A percentile compares a stretch with the other conserved stretches of the same genome.
These are phyloP conservation scores for Parastagonospora nodorum DNA, from an alignment of 2,329 filamentous ascomycete species.

Conservation along the genomic window DNA sequence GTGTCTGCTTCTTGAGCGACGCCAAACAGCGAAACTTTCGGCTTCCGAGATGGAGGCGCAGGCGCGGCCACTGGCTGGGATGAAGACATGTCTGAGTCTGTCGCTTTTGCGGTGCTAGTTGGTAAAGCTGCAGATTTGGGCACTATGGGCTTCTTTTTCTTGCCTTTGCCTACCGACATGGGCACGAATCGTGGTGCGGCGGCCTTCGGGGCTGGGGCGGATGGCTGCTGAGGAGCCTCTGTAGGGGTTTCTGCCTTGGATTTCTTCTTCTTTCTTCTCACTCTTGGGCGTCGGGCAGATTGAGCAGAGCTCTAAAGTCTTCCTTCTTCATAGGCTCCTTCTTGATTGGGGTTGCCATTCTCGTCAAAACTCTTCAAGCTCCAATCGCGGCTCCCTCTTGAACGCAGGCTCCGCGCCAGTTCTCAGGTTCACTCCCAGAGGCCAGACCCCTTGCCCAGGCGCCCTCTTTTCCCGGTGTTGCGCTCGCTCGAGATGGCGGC, in stretches of 20 bases:
- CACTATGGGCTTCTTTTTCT: slow-evolving; percentile 49
- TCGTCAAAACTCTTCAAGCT: slow-evolving; percentile 40
- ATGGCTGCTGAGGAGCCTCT: slow-evolving; percentile 54
- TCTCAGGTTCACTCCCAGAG: slow-evolving; percentile 73
- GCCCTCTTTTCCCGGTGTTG: slow-evolving; percentile 39
- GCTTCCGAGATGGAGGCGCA: slow-evolving; percentile 49
- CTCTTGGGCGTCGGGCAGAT: slow-evolving; percentile 41
- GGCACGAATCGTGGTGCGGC: slow-evolving; percentile 87
- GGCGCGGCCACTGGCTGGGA: slow-evolving; percentile 16
- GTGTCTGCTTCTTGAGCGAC: slow-evolving; percentile 53
- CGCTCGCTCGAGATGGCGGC: slow-evolving; percentile 27
- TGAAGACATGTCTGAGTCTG: slow-evolving; percentile 1
- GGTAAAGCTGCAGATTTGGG: slow-evolving; percentile 11
- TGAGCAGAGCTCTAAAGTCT: slow-evolving; percentile 39
- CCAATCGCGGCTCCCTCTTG: slow-evolving; percentile 61
- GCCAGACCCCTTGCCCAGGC: slow-evolving; percentile 47
- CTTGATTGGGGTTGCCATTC: slow-evolving; percentile 38
- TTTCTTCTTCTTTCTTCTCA: slow-evolving; percentile 47
- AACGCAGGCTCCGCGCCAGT: slow-evolving; percentile 86
- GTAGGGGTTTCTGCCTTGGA: slow-evolving; percentile 1
- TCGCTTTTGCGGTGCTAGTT: background rate
- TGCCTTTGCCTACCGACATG: slow-evolving; percentile 78
- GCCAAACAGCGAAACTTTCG: slow-evolving; percentile 74
- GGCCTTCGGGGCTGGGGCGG: slow-evolving; percentile 63
- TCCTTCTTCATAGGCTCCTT: slow-evolving; percentile 38